Evolutionary conservation across 306 rosid genomes (phyloP), one percentile per base, ranked within the genome.

Genomic region (Lathyrus sativus): DNA sequence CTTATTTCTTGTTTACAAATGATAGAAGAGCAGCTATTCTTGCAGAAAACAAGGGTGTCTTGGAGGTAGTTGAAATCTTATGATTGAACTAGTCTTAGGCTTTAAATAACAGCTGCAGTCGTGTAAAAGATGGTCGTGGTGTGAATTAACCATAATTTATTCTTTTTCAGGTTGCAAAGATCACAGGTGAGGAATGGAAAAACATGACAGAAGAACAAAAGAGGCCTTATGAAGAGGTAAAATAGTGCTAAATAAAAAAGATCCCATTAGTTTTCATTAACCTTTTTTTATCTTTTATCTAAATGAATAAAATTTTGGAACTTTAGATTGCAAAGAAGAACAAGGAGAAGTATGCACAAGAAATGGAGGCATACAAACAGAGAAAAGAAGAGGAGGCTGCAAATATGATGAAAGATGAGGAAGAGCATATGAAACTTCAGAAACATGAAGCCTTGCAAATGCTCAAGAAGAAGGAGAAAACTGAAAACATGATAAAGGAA

Each of bases 381-480:
- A 87, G 26, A 39, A 93, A 90, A 75, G 88, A 85, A 18, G 97
- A 93, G 61, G 97, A 88, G 53, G 80, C 87, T 70, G 84, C 82
- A 18, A 58, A n/a, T 65, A 74, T 84, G 10, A 81, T 62, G 72
- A 90, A 84, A 72, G 99, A 88, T 67, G 96, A 78, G 81, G 91
- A 85, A 59, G 97, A 93, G 76, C 81, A 79, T 3, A 81, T 81
- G 92, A 90, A 93, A 14, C 84, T 90, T 57, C 96, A 90, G 73
- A 93, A 85, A 76, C 96, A 88, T 29, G 96, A 93, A 76, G 97
- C 96, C 41, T 35, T 90, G 78, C 90, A 78, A 35, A 65, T 90
- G 22, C 92, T 93, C 6, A 93, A 84, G 89, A 90, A 93, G 78
- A 93, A 93, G 79, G 97, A 93, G 83, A 93, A 90, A 80, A 87